A percentile compares a stretch with the other conserved stretches of the same genome.
Conservation (phyloP, 2,329 filamentous ascomycete species). For the Paracamarosporium sp. region DNA sequence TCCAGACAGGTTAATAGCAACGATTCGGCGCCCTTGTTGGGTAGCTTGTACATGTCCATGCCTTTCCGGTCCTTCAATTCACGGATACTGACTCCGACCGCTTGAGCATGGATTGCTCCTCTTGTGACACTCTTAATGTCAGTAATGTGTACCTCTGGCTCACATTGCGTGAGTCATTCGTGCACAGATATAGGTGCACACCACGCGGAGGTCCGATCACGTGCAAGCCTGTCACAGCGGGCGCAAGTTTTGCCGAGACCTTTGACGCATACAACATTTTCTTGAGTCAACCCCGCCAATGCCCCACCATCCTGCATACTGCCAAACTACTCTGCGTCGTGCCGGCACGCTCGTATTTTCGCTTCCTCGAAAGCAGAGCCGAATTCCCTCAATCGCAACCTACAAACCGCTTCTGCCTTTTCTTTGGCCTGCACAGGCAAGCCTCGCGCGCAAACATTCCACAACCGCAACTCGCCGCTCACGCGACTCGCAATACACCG, state of each 20-base stretch:
- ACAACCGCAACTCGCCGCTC: constrained; percentile 11
- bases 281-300: constrained; percentile 30
- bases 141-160: neutral
- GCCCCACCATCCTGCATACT: constrained; percentile 22
- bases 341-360: constrained; percentile 21
- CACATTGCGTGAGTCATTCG: neutral
- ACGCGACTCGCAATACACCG: constrained; percentile 26
- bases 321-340: constrained; percentile 20
- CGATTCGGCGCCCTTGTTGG: constrained; percentile 12
- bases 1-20: constrained; percentile 18
- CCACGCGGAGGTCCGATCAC: constrained; percentile 10
- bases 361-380: constrained; percentile 10
- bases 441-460: constrained; percentile 11
- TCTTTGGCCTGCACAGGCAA: constrained; percentile 18
- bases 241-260: constrained; percentile 12
- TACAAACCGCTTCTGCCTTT: constrained; percentile 20
- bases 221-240: constrained; percentile 7
- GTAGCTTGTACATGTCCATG: constrained; percentile 9
- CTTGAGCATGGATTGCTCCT: neutral
- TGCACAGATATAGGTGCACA: neutral
- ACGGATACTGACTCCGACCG: neutral
- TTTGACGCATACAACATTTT: constrained; percentile 21
- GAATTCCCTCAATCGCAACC: neutral
- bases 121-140: neutral
- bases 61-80: neutral